Evolutionary conservation across 2,329 filamentous ascomycete species (phyloP), one percentile per base, ranked within the genome.

Genomic region (Venturia asperata): DNA sequence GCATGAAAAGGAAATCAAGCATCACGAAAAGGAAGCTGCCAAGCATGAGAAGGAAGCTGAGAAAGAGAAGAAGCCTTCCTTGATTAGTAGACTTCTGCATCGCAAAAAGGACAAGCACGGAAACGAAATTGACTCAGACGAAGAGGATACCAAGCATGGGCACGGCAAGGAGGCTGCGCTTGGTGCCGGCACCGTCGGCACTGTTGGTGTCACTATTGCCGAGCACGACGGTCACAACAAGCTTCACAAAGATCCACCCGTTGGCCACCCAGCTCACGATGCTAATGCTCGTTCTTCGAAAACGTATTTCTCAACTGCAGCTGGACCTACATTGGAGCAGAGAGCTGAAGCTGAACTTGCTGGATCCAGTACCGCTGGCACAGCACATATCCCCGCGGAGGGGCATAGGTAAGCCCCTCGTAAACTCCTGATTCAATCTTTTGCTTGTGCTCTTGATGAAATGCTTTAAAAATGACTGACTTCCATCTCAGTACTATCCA

Each of bases 201-300:
- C 64, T 30, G 70, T 69, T 63, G 71, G 67, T 21, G 68, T 66
- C 19, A 67, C 63, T 55, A 66, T 68, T 61, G 68, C 69, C 30
- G 68, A 70, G 27, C 68, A 69, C 1, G 19, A 66, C 13, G 66
- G 66, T 19, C 72, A 72, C 45, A 72, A 77, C 64, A 74, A 71
- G 24, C 69, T 79, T 49, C 76, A 78, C 69, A 79, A 79, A 67
- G 75, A 77, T 30, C 76, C 77, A 11, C 76, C 77, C 7, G 68
- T 70, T 41, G 73, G 73, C 1, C 72, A 77, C 66, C 47, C 52
- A 58, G 52, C 27, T 37, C 52, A 58, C 37, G 52, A 58, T 37
- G 27, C 52, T 24, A 52, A 52, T 27, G 30, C 15, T 19, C 52
- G 52, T 58, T 34, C 52, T 11, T 30, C 45, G 13, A 19, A 17